Percentiles rank a stretch among this genome's conserved stretches.
Conservation (phyloP, 2,329 filamentous ascomycete genomes). For the Stylonectria norvegica region DNA sequence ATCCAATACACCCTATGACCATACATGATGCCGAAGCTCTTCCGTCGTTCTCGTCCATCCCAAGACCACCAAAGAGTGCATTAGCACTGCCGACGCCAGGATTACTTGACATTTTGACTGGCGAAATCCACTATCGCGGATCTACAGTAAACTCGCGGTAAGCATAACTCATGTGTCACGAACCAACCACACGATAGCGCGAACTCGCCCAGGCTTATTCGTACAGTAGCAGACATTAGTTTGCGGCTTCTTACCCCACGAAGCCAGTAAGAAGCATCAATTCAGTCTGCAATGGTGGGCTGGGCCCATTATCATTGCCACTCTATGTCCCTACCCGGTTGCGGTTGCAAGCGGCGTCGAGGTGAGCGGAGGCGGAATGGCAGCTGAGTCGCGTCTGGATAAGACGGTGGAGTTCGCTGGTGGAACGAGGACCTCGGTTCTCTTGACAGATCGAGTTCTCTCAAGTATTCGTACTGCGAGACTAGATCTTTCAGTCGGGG, state of each 20-base stretch:
- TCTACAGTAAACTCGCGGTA: no score
- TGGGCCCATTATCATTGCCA: no score
- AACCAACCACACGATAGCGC: not conserved
- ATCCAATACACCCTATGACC: no score
- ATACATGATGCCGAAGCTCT: not conserved
- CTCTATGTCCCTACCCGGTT: not conserved
- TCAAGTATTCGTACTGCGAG: no score
- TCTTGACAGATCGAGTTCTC: not conserved
- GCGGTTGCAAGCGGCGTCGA: not conserved
- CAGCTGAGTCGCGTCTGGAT: not conserved
- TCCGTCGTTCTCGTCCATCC: not conserved
- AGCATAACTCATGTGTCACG: not conserved
- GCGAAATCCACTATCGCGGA: no score
- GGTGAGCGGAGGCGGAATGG: not conserved
- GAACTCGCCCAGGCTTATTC: not conserved
- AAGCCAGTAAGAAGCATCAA: no score
- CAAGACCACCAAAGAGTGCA: not conserved
- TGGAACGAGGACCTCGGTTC: not conserved
- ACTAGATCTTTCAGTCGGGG: not conserved
- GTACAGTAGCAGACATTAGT: not conserved
- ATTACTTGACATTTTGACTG: not conserved
- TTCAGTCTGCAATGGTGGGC: no score
- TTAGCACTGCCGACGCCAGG: not conserved
- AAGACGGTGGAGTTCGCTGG: not conserved
- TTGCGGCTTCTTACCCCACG: not conserved